Evolutionary conservation across 345 rosid species (phyloP).

Genomic region (Gossypium arboreum): DNA sequence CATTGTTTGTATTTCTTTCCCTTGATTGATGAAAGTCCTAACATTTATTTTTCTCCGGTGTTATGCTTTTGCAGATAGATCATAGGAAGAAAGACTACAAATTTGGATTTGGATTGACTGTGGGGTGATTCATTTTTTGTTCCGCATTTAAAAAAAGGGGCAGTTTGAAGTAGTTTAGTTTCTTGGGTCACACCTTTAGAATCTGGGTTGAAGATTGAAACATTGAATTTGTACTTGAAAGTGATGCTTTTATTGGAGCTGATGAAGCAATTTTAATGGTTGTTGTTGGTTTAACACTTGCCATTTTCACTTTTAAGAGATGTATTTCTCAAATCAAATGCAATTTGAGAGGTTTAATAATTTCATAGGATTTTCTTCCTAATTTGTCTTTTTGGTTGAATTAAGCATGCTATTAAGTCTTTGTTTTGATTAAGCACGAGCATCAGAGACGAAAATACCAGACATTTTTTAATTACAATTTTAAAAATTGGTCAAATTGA

Average conservation of each 20-base stretch:
- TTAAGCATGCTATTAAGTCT: too few species aligned
- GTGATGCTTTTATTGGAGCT: neutral
- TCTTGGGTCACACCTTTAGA: neutral
- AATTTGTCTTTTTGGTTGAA: too few species aligned
- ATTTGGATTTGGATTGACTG: constrained; percentile 89
- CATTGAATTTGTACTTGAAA: neutral
- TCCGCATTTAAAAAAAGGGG: neutral
- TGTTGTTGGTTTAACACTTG: neutral
- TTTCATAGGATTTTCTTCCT: neutral
- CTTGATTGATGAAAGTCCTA: neutral
- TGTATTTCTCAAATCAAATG: constrained; percentile 1
- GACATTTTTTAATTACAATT: too few species aligned
- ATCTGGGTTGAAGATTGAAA: neutral
- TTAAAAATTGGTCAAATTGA: too few species aligned
- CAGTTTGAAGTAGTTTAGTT: neutral
- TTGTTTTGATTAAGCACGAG: too few species aligned
- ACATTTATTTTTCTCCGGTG: neutral
- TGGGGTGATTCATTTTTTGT: constrained; percentile 41
- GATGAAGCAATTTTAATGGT: neutral
- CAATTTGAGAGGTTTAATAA: neutral
- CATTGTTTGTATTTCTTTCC: neutral
- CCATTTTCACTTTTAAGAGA: neutral
- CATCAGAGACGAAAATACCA: too few species aligned
- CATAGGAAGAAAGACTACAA: constrained; percentile 93
- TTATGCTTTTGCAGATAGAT: constrained; percentile 58